These are phyloP conservation scores for Trametes pubescens DNA, from an alignment of 1,284 basidiomycete genomes.

Conservation along the genomic window DNA sequence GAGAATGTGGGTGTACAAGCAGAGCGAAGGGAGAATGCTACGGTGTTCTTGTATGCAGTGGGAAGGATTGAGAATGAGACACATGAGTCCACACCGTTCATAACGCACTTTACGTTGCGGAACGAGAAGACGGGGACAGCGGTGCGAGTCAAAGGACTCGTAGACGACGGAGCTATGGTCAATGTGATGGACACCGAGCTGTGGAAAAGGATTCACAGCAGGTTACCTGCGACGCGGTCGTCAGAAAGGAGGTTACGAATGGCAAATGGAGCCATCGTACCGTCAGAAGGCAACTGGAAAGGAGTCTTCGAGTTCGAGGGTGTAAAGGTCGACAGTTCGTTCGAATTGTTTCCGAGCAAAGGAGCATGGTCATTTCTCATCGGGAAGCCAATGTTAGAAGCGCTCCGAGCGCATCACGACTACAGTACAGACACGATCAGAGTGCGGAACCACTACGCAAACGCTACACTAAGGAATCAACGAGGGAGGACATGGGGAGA, in stretches of 20 bases:
- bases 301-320: conserved; percentile 36
- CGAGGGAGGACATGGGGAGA: not conserved
- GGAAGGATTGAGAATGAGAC: too few relatives aligned
- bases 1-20: not conserved
- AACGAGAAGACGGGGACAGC: conserved; percentile 18
- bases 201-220: conserved; percentile 23
- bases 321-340: conserved; percentile 23
- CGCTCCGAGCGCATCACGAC: conserved; percentile 38
- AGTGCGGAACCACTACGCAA: too few relatives aligned
- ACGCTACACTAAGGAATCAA: too few relatives aligned
- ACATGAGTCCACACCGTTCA: not conserved
- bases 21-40: not conserved
- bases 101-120: not conserved
- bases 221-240: too few relatives aligned
- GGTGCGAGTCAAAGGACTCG: conserved; percentile 20
- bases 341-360: conserved; percentile 46
- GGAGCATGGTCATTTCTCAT: conserved; percentile 44
- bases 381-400: conserved; percentile 42
- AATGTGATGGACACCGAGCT: conserved; percentile 35
- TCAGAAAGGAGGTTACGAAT: too few relatives aligned
- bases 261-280: conserved; percentile 42
- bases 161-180: conserved; percentile 45
- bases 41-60: not conserved
- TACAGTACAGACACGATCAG: conserved; percentile 18
- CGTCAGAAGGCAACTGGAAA: conserved; percentile 38